These are phyloP conservation scores for Aspergillus steynii DNA, from an alignment of 495 filamentous ascomycete species.

Conservation along the genomic window DNA sequence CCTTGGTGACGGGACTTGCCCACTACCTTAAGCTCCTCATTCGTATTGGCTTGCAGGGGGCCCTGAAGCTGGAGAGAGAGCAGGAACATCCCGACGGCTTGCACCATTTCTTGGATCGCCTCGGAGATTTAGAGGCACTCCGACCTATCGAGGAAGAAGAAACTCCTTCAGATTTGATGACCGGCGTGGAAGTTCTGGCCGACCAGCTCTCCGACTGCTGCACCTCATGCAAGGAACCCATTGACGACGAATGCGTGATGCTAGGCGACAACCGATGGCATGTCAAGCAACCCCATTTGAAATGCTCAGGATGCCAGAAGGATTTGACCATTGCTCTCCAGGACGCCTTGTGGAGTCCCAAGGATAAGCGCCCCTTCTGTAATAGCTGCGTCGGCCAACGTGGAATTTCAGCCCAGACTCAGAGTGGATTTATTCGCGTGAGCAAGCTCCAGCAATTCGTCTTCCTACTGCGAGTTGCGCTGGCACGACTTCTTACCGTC, in stretches of 20 bases:
- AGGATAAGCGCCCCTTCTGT: constrained; percentile 68
- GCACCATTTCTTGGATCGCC: constrained; percentile 74
- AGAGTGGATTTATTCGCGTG: constrained; percentile 60
- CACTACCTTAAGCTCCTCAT: constrained; percentile 99
- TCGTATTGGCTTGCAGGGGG: constrained; percentile 91
- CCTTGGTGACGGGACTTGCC: constrained; percentile 92
- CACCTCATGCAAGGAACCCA: constrained; percentile 73
- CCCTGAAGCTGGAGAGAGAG: constrained; percentile 88
- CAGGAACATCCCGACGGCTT: constrained; percentile 71
- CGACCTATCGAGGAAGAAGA: constrained; percentile 62
- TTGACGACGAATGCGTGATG: constrained; percentile 89
- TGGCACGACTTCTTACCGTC: constrained; percentile 85
- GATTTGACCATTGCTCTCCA: constrained; percentile 65
- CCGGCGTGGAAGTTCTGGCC: constrained; percentile 71
- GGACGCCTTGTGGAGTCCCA: constrained; percentile 66
- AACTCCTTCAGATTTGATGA: constrained; percentile 68
- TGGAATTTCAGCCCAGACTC: constrained; percentile 46
- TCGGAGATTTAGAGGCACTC: constrained; percentile 70
- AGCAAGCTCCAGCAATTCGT: constrained; percentile 91
- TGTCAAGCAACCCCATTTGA: constrained; percentile 64
- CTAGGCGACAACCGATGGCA: constrained; percentile 79
- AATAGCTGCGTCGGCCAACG: constrained; percentile 58
- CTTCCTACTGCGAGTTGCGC: constrained; percentile 85
- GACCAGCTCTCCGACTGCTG: constrained; percentile 82
- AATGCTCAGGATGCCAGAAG: constrained; percentile 71